These are phyloP conservation scores for Taiozyma sp. DNA, from an alignment of 1,139 yeast species.

Conservation along the genomic window DNA sequence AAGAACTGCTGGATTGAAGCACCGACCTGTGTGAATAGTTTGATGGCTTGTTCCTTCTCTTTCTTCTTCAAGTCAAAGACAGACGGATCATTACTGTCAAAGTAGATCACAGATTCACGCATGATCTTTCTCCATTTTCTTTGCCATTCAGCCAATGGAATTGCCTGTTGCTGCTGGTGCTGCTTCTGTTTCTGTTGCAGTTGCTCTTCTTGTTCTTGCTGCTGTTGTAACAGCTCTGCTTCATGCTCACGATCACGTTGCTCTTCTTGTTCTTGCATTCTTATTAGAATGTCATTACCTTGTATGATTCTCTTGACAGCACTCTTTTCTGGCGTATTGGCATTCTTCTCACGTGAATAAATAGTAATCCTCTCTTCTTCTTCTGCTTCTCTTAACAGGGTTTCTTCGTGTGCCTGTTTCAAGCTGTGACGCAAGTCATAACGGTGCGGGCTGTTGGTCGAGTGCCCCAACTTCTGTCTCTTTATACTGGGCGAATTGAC, in stretches of 20 bases:
- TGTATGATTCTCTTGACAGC: not conserved
- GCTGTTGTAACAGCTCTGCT: not conserved
- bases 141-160: slow-evolving; percentile 70
- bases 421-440: slow-evolving; percentile 2
- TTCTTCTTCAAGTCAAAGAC: slow-evolving; percentile 38
- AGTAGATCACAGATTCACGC: slow-evolving; percentile 70
- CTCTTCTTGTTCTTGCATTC: not conserved
- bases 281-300: not conserved
- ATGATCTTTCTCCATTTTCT: slow-evolving; percentile 76
- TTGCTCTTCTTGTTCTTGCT: not conserved
- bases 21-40: slow-evolving; percentile 52
- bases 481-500: slow-evolving; percentile 25
- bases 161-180: slow-evolving; percentile 3
- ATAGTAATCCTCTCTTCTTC: not conserved
- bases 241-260: not conserved
- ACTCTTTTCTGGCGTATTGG: not conserved
- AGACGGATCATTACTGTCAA: slow-evolving; percentile 61
- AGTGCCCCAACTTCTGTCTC: slow-evolving; percentile 11
- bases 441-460: not conserved
- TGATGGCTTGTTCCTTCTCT: slow-evolving; percentile 51
- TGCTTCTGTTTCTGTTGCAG: slow-evolving; percentile 1
- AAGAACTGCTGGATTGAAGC: slow-evolving; percentile 71
- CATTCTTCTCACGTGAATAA: not conserved
- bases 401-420: not conserved
- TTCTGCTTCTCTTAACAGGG: not conserved